Conservation (phyloP, 768 basidiomycete species). For the Tubosaeta brunneosetosa region DNA sequence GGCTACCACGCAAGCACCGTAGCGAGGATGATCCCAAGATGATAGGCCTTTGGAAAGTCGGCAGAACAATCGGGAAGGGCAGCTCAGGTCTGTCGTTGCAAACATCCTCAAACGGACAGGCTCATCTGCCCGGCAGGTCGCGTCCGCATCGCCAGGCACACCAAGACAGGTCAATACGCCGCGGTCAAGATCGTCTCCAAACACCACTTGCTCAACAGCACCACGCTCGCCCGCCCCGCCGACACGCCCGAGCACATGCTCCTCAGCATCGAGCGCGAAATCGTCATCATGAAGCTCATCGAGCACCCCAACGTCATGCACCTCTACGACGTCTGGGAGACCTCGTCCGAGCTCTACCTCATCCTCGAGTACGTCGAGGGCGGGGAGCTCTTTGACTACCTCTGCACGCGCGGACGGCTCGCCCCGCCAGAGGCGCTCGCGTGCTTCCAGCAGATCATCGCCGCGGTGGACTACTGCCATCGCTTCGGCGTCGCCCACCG, state of each 20-base stretch:
- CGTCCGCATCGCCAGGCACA: conserved; percentile 83
- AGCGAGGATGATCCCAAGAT: conserved; percentile 50
- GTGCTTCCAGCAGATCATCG: conserved; percentile 93
- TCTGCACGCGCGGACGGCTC: conserved; percentile 74
- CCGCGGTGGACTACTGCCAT: conserved; percentile 88
- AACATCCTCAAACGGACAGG: neutral
- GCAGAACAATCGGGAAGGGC: conserved; percentile 78
- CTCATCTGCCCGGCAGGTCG: conserved; percentile 50
- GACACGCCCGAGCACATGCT: conserved; percentile 74
- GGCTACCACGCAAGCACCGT: conserved; percentile 26
- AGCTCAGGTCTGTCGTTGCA: conserved; percentile 55
- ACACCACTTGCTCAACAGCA: conserved; percentile 54
- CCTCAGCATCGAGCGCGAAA: conserved; percentile 86
- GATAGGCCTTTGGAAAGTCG: conserved; percentile 81
- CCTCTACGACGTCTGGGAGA: conserved; percentile 97
- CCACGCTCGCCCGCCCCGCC: conserved; percentile 50
- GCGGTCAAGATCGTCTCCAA: conserved; percentile 95
- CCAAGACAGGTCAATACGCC: conserved; percentile 83
- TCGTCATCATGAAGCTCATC: conserved; percentile 96
- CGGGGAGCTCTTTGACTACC: conserved; percentile 91
- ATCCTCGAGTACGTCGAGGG: conserved; percentile 94
- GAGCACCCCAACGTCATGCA: conserved; percentile 93
- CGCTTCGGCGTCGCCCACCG: conserved; percentile 93
- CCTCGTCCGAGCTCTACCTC: conserved; percentile 80
- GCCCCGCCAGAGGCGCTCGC: conserved; percentile 66